Evolutionary conservation across 176 grass and related monocot genomes (phyloP).

Genomic region (Hordeum marinum): DNA sequence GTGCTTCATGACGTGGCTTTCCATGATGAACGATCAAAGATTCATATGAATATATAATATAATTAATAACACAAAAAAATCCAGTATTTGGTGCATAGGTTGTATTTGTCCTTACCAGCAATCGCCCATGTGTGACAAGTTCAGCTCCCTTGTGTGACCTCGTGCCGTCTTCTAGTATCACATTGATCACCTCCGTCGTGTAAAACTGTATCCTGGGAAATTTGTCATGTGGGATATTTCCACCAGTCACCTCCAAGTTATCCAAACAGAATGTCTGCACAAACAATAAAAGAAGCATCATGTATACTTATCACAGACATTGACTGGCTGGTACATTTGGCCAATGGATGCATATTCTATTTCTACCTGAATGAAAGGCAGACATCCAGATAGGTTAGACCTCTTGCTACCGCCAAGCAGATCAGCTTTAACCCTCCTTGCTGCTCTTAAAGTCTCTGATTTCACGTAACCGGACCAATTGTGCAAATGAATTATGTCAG

Average conservation of each 20-base stretch:
- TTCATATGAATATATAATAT: background rate
- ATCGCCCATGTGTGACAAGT: background rate
- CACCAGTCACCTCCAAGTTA: background rate
- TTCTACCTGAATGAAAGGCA: no score
- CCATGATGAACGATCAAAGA: background rate
- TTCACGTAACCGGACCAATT: no score
- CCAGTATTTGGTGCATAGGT: background rate
- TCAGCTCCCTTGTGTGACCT: background rate
- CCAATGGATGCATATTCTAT: no score
- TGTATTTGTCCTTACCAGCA: background rate
- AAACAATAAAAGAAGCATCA: background rate
- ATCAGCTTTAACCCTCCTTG: no score
- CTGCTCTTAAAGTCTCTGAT: no score
- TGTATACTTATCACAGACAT: no score
- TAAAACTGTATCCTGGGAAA: background rate
- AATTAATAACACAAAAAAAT: background rate
- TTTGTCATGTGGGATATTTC: background rate
- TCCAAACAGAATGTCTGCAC: background rate
- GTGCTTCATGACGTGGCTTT: background rate
- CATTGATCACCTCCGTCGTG: background rate
- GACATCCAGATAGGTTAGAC: no score
- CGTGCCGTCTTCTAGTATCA: background rate
- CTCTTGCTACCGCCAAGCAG: no score
- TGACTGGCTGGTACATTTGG: no score
- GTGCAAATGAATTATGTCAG: background rate